phyloP scores from a whole-genome alignment of 495 filamentous ascomycete genomes.

The Oleoguttula mirabilis region DNA sequence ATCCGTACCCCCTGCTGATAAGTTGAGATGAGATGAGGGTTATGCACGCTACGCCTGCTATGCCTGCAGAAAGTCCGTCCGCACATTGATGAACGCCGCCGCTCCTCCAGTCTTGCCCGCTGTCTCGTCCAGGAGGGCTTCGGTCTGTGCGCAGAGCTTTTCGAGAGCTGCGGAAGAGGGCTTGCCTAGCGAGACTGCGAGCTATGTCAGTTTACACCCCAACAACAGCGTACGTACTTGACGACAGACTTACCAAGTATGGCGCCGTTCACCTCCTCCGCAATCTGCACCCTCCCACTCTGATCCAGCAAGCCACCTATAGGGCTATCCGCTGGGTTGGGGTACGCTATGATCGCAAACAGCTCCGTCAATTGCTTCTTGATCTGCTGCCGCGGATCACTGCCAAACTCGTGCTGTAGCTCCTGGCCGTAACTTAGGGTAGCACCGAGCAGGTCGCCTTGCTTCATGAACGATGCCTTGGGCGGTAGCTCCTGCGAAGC shows the following conservation, averaged over 20 bases:
- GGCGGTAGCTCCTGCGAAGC: slow-evolving; percentile 33
- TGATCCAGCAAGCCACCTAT: slow-evolving; percentile 70
- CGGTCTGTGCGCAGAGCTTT: slow-evolving; percentile 74
- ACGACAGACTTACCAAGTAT: slow-evolving; percentile 60
- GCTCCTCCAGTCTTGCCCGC: slow-evolving; percentile 63
- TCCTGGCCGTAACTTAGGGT: slow-evolving; percentile 72
- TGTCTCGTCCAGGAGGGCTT: slow-evolving; percentile 70
- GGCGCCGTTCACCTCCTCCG: slow-evolving; percentile 88
- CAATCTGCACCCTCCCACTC: slow-evolving; percentile 62
- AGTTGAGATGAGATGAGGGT: no score
- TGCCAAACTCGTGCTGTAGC: slow-evolving; percentile 60
- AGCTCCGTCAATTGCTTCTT: slow-evolving; percentile 69
- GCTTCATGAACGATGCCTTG: slow-evolving; percentile 12
- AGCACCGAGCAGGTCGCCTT: slow-evolving; percentile 42
- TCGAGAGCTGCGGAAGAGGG: slow-evolving; percentile 80
- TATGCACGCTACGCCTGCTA: no score
- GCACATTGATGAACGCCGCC: slow-evolving; percentile 76
- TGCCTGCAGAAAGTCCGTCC: slow-evolving; percentile 14
- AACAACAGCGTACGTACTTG: slow-evolving; percentile 2
- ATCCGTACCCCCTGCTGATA: no score
- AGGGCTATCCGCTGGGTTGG: slow-evolving; percentile 60
- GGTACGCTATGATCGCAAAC: slow-evolving; percentile 79
- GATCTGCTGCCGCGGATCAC: slow-evolving; percentile 55
- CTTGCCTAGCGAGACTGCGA: slow-evolving; percentile 77
- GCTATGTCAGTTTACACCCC: slow-evolving; percentile 3